Evolutionary conservation across 306 rosid genomes (phyloP).

Genomic region (Rubus idaeus): DNA sequence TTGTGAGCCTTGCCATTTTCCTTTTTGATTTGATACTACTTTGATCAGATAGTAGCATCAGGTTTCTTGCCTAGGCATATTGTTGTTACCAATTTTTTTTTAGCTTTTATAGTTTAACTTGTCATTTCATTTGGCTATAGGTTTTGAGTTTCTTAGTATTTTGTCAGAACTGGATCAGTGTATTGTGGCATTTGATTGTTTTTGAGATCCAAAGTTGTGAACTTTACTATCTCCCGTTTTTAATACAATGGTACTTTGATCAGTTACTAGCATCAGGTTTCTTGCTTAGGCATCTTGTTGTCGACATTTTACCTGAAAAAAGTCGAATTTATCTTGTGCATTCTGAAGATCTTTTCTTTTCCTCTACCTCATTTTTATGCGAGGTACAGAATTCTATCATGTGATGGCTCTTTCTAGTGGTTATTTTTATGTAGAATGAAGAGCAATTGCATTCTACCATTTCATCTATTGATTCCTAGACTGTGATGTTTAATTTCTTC

Average conservation of each 20-base stretch:
- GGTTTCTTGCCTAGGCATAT: not conserved
- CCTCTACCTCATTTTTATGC: not conserved
- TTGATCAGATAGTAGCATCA: not conserved
- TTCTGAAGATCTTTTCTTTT: not conserved
- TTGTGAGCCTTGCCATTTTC: not conserved
- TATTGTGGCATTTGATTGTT: not conserved
- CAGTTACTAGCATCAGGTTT: not conserved
- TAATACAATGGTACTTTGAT: not conserved
- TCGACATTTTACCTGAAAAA: not conserved
- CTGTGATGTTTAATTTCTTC: not conserved
- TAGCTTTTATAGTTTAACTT: not conserved
- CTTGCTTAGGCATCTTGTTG: not conserved
- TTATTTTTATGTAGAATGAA: not conserved
- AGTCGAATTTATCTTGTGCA: not conserved
- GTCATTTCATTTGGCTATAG: too few relatives aligned
- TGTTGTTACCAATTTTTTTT: not conserved
- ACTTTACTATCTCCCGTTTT: not conserved
- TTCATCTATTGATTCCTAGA: not conserved
- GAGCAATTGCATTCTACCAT: not conserved
- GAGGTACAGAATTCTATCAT: not conserved
- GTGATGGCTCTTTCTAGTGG: not conserved
- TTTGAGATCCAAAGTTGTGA: not conserved
- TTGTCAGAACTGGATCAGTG: not conserved
- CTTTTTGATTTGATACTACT: not conserved
- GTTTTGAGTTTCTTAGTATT: not conserved